Percentiles rank a stretch among this genome's conserved stretches.
Conservation (phyloP, 2,329 filamentous ascomycete genomes). For the Hypoxylon sp. region DNA sequence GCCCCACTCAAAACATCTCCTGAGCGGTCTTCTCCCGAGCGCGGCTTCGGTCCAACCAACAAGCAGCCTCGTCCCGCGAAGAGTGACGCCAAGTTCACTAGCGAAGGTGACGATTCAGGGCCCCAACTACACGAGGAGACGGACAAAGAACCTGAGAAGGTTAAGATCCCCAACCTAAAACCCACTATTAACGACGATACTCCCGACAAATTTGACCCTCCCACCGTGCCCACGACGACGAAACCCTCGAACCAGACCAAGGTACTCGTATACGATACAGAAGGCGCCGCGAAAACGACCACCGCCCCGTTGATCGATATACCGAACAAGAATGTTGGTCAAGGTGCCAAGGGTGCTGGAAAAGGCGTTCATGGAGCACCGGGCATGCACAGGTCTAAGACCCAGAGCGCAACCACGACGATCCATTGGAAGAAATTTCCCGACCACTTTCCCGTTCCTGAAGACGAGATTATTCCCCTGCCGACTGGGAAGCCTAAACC, state of each 20-base stretch:
- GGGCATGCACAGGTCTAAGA: slow-evolving; percentile 42
- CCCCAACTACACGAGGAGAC: slow-evolving; percentile 42
- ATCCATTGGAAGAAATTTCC: slow-evolving; percentile 81
- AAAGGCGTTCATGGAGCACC: slow-evolving; percentile 41
- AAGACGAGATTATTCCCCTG: slow-evolving; percentile 79
- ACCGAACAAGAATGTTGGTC: slow-evolving; percentile 52
- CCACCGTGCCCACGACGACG: slow-evolving; percentile 37
- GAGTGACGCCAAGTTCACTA: slow-evolving; percentile 21
- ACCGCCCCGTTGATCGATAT: slow-evolving; percentile 49
- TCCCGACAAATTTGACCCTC: slow-evolving; percentile 34
- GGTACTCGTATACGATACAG: slow-evolving; percentile 49
- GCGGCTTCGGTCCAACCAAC: slow-evolving; percentile 29
- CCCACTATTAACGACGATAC: slow-evolving; percentile 32
- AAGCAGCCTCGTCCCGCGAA: slow-evolving; percentile 32
- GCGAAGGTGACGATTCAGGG: slow-evolving; percentile 37
- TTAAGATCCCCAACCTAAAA: slow-evolving; percentile 49
- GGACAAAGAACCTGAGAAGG: slow-evolving; percentile 34
- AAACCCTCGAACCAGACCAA: slow-evolving; percentile 34
- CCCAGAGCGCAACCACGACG: slow-evolving; percentile 47
- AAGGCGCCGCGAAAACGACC: slow-evolving; percentile 47
- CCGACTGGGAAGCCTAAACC: slow-evolving; percentile 78
- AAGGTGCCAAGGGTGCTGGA: slow-evolving; percentile 48
- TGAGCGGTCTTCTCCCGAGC: slow-evolving; percentile 32
- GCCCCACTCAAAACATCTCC: slow-evolving; percentile 35
- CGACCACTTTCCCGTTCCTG: slow-evolving; percentile 83